Evolutionary conservation across 176 grass and related monocot species (phyloP), one percentile per base, ranked within the genome.

Genomic region (Hsuehochloa calcarea): DNA sequence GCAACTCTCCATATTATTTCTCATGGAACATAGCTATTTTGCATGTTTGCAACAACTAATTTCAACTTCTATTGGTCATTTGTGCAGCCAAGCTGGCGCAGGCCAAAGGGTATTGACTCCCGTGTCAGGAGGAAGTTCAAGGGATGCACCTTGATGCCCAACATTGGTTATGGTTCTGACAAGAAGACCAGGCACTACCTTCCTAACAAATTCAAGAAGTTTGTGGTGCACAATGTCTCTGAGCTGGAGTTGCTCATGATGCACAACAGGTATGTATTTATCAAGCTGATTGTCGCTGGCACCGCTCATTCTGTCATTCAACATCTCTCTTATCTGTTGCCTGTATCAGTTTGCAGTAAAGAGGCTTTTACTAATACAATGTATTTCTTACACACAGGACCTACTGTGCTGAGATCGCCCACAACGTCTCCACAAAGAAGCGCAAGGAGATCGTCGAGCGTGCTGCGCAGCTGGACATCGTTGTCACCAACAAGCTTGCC

Each of bases 21-120:
- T 60, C 56, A 60, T 60, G 56, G n/a, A 60, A 26, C 23, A 25
- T 60, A 41, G n/a, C 58, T 26, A 60, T 25, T 25, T 60, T 23
- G 58, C 23, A 26, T 60, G n/a, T 26, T 61, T 20, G 10, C 58
- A 61, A 25, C 7, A 27, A 84, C 8, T 38, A 27, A 47, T 20
- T 49, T 69, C 22, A 3, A 0, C 20, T 59, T 44, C 3, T 61
- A 3, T 85, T 31, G 9, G 6, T 64, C 65, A 25, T 78, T 39
- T 41, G 3, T 88, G 20, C 55, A 92, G 89, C 64, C 89, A 51
- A 97, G 87, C 56, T 97, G 94, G 91, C 88, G 89, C 65, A 92
- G 91, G 87, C 94, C 87, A 2, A 93, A 97, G 91, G 85, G 94
- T 88, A 90, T 97, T 23, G 94, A 97, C 23, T 97, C 91, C n/a